These are phyloP conservation scores for Lenwebbia sp. DNA, from an alignment of 345 rosid genomes.

Conservation along the genomic window DNA sequence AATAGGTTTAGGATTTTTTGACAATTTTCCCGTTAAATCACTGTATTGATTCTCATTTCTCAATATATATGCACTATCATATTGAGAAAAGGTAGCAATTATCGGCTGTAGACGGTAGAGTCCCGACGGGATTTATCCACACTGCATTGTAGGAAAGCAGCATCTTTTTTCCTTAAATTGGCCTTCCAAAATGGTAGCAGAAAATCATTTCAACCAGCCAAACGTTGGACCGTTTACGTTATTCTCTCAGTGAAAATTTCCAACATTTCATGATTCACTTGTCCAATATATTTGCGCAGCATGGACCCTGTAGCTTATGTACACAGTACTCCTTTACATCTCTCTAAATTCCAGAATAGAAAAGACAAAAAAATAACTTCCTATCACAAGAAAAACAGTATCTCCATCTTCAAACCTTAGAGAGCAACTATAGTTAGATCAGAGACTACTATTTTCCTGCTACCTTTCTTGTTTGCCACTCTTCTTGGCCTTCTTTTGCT, in stretches of 20 bases:
- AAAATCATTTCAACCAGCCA: background rate
- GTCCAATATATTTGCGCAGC: background rate
- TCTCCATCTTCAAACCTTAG: background rate
- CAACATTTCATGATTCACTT: background rate
- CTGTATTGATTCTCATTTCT: background rate
- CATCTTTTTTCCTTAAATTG: background rate
- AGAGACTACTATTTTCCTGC: background rate
- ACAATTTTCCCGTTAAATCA: too few relatives aligned
- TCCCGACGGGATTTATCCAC: background rate
- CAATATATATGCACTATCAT: background rate
- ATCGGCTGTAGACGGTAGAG: background rate
- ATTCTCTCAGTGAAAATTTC: background rate
- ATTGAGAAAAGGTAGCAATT: background rate
- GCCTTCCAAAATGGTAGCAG: background rate
- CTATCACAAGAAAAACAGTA: background rate
- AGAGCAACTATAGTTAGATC: background rate
- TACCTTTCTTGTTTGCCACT: slow-evolving; percentile 4
- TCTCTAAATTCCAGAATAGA: background rate
- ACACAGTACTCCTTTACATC: background rate
- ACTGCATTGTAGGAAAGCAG: background rate
- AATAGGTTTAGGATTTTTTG: too few relatives aligned
- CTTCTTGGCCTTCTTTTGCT: slow-evolving; percentile 88
- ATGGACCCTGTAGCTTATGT: background rate
- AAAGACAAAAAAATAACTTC: background rate
- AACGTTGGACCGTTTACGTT: background rate